Conservation (phyloP, 148 eudicot genomes). For the Talinum fruticosum region DNA sequence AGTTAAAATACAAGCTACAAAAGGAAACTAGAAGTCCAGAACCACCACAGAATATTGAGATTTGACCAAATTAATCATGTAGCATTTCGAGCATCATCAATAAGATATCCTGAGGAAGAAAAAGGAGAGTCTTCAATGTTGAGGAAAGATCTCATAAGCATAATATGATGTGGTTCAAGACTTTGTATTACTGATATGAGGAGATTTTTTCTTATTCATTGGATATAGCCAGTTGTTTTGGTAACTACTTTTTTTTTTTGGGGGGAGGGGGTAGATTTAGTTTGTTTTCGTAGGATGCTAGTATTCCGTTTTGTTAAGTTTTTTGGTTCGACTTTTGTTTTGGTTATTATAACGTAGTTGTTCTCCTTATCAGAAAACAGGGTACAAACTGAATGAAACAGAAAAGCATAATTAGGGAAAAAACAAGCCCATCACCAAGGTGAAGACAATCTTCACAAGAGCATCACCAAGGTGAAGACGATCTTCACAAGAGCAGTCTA, state of each 20-base stretch:
- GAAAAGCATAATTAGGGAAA: not conserved
- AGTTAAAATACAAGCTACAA: not conserved
- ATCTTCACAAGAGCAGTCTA: not conserved
- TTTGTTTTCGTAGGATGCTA: no score
- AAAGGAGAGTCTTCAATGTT: not conserved
- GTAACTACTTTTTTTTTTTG: no score
- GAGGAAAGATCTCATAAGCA: no score
- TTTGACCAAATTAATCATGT: not conserved
- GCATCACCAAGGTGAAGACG: not conserved
- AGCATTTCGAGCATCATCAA: not conserved
- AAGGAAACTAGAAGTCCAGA: not conserved
- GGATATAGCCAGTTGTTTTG: not conserved
- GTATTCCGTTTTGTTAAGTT: not conserved
- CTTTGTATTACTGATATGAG: not conserved
- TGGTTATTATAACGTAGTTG: not conserved
- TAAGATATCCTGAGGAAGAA: not conserved
- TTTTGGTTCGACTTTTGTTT: no score
- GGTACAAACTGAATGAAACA: not conserved
- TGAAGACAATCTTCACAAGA: not conserved
- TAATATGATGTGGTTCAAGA: not conserved
- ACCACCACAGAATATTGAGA: slow-evolving; percentile 7
- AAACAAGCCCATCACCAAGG: not conserved
- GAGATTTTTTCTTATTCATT: not conserved
- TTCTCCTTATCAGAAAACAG: not conserved
- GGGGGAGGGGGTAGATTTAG: no score